phyloP scores from a whole-genome alignment of 78 protist genomes.

The Speleostelium caveatum region DNA sequence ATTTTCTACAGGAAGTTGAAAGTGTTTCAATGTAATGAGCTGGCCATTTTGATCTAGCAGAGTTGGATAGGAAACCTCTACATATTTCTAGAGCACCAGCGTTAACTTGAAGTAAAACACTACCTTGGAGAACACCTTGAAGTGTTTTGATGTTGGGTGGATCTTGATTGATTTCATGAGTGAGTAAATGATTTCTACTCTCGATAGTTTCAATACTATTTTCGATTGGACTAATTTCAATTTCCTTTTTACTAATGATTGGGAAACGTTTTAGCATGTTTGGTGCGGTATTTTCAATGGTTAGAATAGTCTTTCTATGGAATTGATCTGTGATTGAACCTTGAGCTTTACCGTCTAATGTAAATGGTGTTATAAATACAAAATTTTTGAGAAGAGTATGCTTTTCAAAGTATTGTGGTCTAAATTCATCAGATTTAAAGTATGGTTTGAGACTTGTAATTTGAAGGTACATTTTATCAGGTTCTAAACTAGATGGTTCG shows the following conservation, averaged over 20 bases:
- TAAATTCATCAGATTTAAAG: background rate
- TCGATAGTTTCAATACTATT: constrained; percentile 56
- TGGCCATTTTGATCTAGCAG: constrained; percentile 24
- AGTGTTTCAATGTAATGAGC: constrained; percentile 2
- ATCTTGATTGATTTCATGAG: constrained; percentile 17
- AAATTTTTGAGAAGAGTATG: constrained; percentile 34
- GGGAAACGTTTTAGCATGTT: constrained; percentile 61
- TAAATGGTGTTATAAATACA: constrained; percentile 77
- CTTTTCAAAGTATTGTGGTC: constrained; percentile 44
- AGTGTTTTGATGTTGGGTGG: constrained; percentile 65
- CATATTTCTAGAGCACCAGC: constrained; percentile 73
- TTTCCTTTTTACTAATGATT: constrained; percentile 10
- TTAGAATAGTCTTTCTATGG: constrained; percentile 67
- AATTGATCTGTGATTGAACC: constrained; percentile 72
- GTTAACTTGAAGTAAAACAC: constrained; percentile 54
- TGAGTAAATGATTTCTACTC: constrained; percentile 9
- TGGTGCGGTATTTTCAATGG: constrained; percentile 62
- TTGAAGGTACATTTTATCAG: constrained; percentile 25
- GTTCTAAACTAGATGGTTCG: background rate
- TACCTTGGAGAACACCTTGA: constrained; percentile 71
- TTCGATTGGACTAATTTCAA: constrained; percentile 69
- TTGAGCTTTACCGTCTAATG: constrained; percentile 63
- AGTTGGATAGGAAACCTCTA: constrained; percentile 47
- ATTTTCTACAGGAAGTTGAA: constrained; percentile 9
- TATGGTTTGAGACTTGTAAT: constrained; percentile 69